Conservation (phyloP, 768 basidiomycete species). For the Lyophyllum shimeji region DNA sequence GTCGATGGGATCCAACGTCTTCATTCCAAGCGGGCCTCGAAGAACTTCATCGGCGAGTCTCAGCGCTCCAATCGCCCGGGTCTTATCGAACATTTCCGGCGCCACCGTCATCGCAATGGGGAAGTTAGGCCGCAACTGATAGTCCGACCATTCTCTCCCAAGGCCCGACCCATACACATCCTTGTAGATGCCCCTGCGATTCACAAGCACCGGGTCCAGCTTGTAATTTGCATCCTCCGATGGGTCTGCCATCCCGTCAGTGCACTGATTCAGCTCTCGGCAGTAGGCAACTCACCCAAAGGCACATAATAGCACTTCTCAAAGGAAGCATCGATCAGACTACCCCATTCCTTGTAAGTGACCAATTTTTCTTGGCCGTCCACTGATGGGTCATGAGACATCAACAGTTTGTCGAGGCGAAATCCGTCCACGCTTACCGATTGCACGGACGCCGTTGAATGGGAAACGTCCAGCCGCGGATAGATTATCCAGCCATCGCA, state of each 20-base stretch:
- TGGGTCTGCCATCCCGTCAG: slow-evolving; percentile 54
- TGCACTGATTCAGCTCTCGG: background rate
- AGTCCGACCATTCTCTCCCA: slow-evolving; percentile 94
- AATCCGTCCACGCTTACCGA: slow-evolving; percentile 48
- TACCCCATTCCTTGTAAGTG: slow-evolving; percentile 89
- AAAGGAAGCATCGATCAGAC: slow-evolving; percentile 82
- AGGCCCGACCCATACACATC: slow-evolving; percentile 91
- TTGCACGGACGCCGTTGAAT: slow-evolving; percentile 84
- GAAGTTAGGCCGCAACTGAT: slow-evolving; percentile 92
- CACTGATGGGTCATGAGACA: slow-evolving; percentile 45
- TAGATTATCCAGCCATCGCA: slow-evolving; percentile 83
- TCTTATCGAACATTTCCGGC: slow-evolving; percentile 86
- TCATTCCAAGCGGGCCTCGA: slow-evolving; percentile 93
- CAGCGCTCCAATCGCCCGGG: slow-evolving; percentile 78
- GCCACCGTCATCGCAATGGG: slow-evolving; percentile 97
- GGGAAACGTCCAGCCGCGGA: slow-evolving; percentile 72
- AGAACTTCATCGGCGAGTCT: slow-evolving; percentile 78
- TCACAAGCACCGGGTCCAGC: slow-evolving; percentile 68
- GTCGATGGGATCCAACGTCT: slow-evolving; percentile 87
- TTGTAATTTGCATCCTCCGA: slow-evolving; percentile 69
- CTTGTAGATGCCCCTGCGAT: slow-evolving; percentile 96
- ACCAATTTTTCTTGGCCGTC: slow-evolving; percentile 66
- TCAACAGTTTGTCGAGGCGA: background rate
- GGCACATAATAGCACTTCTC: slow-evolving; percentile 93
- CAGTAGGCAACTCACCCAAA: slow-evolving; percentile 44